Base-by-base conservation (phyloP, 2,329 filamentous ascomycete species). In the Penicillium concentricum region DNA sequence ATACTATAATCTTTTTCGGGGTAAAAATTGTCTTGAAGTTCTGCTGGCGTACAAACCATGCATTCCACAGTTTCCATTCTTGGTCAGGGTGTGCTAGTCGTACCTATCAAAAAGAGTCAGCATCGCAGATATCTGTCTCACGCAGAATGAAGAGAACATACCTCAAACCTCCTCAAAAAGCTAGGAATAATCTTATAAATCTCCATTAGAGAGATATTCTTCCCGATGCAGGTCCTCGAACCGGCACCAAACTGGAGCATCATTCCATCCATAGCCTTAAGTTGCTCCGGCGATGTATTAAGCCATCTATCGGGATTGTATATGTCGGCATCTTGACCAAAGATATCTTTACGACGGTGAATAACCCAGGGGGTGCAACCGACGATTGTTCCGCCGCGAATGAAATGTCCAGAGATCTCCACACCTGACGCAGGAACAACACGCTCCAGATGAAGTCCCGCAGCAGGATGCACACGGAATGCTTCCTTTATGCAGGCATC, bases 331-430 rank as follows among this genome's bases (percentile, higher is more conserved):
- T 92, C 86, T 0, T 78, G 68, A 1, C 89, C 89, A 66, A 90
- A 93, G 37, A 92, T 78, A 48, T 87, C 84, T 7, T 81, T 78
- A 1, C 85, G 81, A 3, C 87, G 82, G 65, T 92, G 89, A 32
- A 92, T 78, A 18, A 91, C 84, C 88, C 88, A 92, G 0, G 89
- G 84, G 48, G 85, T 90, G 67, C 85, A 88, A 5, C 89, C 90
- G 0, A 94, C 88, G 53, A 91, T 87, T 0, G 63, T 65, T 3
- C 64, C 64, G 6, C 51, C 63, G 2, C 50, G 58, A 5, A 67
- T 38, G 10, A 51, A 58, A n/a, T 63, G 28, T 5, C 61, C 61
- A 1, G 30, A 41, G 4, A 67, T 56, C 6, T 48, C 46, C 4
- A 55, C 38, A 4, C 64, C 64, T 8, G 30, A 26, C 2, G 42